Percentiles rank a stretch among this genome's conserved stretches.
Evolutionary conservation across 257 asterid genomes (phyloP).

Genomic region (Striga asiatica): DNA sequence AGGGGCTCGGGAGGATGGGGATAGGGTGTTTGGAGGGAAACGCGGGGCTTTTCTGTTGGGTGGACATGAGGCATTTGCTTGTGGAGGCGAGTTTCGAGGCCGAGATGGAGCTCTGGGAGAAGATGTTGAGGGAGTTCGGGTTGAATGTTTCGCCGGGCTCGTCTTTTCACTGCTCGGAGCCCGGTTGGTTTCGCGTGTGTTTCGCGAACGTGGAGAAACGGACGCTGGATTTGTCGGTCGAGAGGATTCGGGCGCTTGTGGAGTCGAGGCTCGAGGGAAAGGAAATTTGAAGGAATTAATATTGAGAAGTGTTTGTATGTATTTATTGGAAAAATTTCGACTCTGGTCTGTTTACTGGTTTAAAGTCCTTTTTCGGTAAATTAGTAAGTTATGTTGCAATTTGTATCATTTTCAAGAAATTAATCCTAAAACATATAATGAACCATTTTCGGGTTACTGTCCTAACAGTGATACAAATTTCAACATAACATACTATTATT

Average conservation of each 20-base stretch:
- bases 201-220: slow-evolving; percentile 21
- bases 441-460: too few relatives aligned
- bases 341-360: too few relatives aligned
- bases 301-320: too few relatives aligned
- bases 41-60: slow-evolving; percentile 33
- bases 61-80: slow-evolving; percentile 27
- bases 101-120: slow-evolving; percentile 30
- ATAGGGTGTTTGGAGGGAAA: slow-evolving; percentile 24
- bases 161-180: slow-evolving; percentile 29
- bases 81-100: slow-evolving; percentile 8
- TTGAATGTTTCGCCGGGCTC: slow-evolving; percentile 32
- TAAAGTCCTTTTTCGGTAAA: too few relatives aligned
- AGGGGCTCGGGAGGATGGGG: slow-evolving; percentile 17
- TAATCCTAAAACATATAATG: too few relatives aligned
- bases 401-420: too few relatives aligned
- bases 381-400: too few relatives aligned
- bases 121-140: slow-evolving; percentile 17
- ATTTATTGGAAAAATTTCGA: too few relatives aligned
- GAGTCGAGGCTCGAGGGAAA: background rate
- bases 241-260: slow-evolving; percentile 20
- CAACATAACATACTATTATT: too few relatives aligned
- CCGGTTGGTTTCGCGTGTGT: slow-evolving; percentile 42
- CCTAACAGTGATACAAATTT: too few relatives aligned
- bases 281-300: too few relatives aligned
- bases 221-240: slow-evolving; percentile 17